Conservation (phyloP, 192 early-diverging fungal genomes). For the Phlyctochytrium bullatum region DNA sequence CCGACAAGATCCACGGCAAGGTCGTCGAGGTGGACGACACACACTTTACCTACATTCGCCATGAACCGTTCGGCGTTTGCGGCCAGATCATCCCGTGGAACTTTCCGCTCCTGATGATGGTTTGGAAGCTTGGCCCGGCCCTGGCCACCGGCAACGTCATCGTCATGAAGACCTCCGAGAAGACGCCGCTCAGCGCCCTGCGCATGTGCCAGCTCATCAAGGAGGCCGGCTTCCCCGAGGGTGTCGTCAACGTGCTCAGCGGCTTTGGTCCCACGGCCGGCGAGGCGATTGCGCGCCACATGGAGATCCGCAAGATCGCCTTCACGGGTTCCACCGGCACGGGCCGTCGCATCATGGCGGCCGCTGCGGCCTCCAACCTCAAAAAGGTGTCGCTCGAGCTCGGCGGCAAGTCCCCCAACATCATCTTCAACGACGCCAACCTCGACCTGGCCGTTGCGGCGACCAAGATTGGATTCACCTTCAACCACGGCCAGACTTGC, state of each 20-base stretch:
- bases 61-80: constrained; percentile 36
- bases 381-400: constrained; percentile 51
- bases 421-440: constrained; percentile 49
- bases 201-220: constrained; percentile 30
- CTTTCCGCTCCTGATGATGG: constrained; percentile 36
- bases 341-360: constrained; percentile 24
- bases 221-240: constrained; percentile 38
- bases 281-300: constrained; percentile 36
- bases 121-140: constrained; percentile 40
- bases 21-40: constrained; percentile 13
- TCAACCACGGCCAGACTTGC: constrained; percentile 51
- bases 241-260: constrained; percentile 45
- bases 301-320: constrained; percentile 26
- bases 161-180: constrained; percentile 41
- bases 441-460: constrained; percentile 42
- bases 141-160: constrained; percentile 33
- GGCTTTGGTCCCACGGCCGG: constrained; percentile 39
- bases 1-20: constrained; percentile 39
- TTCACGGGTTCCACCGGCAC: constrained; percentile 42
- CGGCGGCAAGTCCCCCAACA: constrained; percentile 50
- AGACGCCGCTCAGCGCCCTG: constrained; percentile 31
- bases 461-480: constrained; percentile 4
- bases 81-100: constrained; percentile 36
- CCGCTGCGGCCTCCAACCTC: constrained; percentile 36
- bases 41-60: constrained; percentile 23